Evolutionary conservation across 2,329 filamentous ascomycete species (phyloP).

Genomic region (Botryotinia calthae): DNA sequence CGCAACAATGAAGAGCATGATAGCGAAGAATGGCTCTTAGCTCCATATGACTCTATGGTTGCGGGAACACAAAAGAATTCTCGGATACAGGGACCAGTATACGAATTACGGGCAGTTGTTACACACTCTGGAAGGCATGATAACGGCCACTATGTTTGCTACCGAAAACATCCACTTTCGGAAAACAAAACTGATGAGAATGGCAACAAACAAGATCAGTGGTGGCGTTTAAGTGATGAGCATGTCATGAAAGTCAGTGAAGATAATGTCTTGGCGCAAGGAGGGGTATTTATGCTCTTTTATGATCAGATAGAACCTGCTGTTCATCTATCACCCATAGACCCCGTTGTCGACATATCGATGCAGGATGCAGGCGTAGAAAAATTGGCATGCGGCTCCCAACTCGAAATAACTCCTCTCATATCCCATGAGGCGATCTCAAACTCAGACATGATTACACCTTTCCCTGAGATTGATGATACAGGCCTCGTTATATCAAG

Average conservation of each 20-base stretch:
- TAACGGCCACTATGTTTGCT: conserved; percentile 94
- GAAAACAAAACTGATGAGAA: conserved; percentile 33
- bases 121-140: conserved; percentile 90
- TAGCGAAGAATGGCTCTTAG: conserved; percentile 66
- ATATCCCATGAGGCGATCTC: neutral
- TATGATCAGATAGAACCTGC: conserved; percentile 71
- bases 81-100: conserved; percentile 58
- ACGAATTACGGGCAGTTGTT: conserved; percentile 78
- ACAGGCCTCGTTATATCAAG: neutral
- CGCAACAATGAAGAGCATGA: conserved; percentile 31
- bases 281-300: conserved; percentile 93
- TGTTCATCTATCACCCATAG: neutral
- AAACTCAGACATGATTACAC: neutral
- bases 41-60: conserved; percentile 72
- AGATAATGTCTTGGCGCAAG: conserved; percentile 68
- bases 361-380: neutral
- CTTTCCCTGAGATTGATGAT: neutral
- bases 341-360: neutral
- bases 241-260: conserved; percentile 74
- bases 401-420: neutral
- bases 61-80: conserved; percentile 52
- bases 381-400: neutral
- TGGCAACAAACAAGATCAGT: conserved; percentile 47
- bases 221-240: conserved; percentile 93
- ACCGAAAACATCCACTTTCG: conserved; percentile 62